These are phyloP conservation scores for Colletotrichum sp. DNA, from an alignment of 2,329 filamentous ascomycete species.

Conservation along the genomic window DNA sequence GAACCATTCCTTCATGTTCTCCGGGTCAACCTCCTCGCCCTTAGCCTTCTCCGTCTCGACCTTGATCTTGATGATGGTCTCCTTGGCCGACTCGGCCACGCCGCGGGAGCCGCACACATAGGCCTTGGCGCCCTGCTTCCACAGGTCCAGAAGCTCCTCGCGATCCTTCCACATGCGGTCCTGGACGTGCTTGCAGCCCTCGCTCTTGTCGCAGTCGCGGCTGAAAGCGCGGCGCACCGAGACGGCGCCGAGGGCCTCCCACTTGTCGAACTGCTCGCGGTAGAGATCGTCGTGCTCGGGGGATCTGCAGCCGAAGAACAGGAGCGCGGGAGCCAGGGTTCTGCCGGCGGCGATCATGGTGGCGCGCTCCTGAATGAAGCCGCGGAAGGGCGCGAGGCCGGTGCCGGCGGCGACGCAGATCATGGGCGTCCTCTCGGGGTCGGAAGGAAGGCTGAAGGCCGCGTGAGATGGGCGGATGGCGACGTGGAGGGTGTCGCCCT, in stretches of 20 bases:
- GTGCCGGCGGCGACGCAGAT: slow-evolving; percentile 57
- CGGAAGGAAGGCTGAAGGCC: slow-evolving; percentile 47
- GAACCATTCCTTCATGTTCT: slow-evolving; percentile 51
- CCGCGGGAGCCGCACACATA: slow-evolving; percentile 65
- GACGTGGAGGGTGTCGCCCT: slow-evolving; percentile 53
- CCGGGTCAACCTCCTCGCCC: slow-evolving; percentile 36
- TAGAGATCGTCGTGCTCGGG: slow-evolving; percentile 37
- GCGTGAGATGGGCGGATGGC: slow-evolving; percentile 46
- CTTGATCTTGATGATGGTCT: slow-evolving; percentile 28
- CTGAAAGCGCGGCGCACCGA: slow-evolving; percentile 63
- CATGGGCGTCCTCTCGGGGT: slow-evolving; percentile 44
- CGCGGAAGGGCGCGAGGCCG: slow-evolving; percentile 49
- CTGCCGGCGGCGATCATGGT: slow-evolving; percentile 36
- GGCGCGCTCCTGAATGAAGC: slow-evolving; percentile 40
- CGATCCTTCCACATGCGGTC: slow-evolving; percentile 43
- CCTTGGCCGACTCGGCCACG: slow-evolving; percentile 46
- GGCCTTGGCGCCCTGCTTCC: slow-evolving; percentile 50
- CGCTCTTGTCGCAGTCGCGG: slow-evolving; percentile 43
- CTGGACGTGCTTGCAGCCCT: slow-evolving; percentile 55
- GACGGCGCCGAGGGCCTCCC: slow-evolving; percentile 46
- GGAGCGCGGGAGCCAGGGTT: slow-evolving; percentile 38
- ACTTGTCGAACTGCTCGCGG: slow-evolving; percentile 25
- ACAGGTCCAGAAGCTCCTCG: slow-evolving; percentile 33
- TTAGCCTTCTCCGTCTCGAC: slow-evolving; percentile 30
- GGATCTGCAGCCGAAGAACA: slow-evolving; percentile 46